phyloP scores from a whole-genome alignment of 768 basidiomycete genomes.

The Lyophyllum semitale region DNA sequence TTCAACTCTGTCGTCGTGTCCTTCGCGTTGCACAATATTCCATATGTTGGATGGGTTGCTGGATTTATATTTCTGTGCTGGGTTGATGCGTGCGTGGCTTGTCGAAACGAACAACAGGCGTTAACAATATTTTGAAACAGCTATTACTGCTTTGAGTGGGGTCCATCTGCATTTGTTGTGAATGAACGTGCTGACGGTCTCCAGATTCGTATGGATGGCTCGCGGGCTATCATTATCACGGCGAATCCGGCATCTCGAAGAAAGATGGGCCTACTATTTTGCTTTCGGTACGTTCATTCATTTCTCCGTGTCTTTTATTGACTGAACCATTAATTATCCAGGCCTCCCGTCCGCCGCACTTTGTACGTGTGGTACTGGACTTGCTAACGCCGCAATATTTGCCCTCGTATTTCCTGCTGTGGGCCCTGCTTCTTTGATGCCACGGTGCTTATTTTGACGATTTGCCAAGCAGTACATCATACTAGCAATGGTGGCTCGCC shows the following conservation, averaged over 20 bases:
- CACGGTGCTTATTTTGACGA: background rate
- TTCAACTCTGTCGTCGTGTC: conserved; percentile 73
- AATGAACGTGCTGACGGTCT: conserved; percentile 11
- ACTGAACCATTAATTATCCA: conserved; percentile 21
- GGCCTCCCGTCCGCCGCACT: conserved; percentile 72
- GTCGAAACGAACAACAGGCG: background rate
- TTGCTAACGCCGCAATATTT: conserved; percentile 83
- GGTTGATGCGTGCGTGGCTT: conserved; percentile 76
- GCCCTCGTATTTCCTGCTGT: conserved; percentile 82
- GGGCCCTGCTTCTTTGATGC: conserved; percentile 20
- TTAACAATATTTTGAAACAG: conserved; percentile 34
- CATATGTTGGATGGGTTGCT: conserved; percentile 58
- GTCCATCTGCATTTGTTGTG: background rate
- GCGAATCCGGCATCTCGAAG: conserved; percentile 76
- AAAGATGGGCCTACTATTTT: conserved; percentile 88
- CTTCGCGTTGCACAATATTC: conserved; percentile 62
- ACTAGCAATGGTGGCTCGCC: conserved; percentile 78
- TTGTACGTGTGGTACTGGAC: conserved; percentile 71
- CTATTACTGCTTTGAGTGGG: conserved; percentile 90
- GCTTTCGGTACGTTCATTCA: conserved; percentile 62
- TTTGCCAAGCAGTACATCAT: conserved; percentile 66
- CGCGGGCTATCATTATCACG: conserved; percentile 69
- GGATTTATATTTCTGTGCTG: conserved; percentile 81
- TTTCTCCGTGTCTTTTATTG: background rate
- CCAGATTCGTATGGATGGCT: conserved; percentile 78